Conservation (phyloP, 2,329 filamentous ascomycete species). For the Apiospora rasikravindrae region DNA sequence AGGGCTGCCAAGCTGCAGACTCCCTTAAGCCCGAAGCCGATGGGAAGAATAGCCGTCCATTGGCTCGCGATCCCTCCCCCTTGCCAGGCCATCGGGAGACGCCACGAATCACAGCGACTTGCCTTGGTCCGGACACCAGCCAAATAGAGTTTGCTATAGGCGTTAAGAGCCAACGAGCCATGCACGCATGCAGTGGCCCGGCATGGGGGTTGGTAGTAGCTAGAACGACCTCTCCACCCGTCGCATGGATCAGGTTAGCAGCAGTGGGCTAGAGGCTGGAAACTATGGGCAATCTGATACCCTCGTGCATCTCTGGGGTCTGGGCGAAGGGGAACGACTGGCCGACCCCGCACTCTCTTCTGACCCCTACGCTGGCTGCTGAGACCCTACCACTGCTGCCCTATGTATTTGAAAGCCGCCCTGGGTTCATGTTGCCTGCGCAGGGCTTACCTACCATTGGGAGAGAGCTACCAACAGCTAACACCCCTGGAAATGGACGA, state of each 20-base stretch:
- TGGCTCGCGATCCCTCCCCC: background rate
- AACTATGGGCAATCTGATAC: conserved; percentile 4
- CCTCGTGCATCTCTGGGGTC: conserved; percentile 10
- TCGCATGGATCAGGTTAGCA: background rate
- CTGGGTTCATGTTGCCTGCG: no score
- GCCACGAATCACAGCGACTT: background rate
- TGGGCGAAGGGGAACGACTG: conserved; percentile 4
- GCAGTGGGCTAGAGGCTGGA: background rate
- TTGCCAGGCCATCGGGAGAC: background rate
- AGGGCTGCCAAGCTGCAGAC: background rate
- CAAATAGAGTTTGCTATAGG: conserved; percentile 13
- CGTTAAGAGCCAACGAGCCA: background rate
- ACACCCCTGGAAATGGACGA: background rate
- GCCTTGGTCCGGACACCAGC: background rate
- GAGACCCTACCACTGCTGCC: background rate
- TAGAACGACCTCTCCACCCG: background rate
- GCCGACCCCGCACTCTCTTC: background rate
- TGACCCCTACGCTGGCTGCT: background rate
- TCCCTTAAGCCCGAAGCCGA: conserved; percentile 10
- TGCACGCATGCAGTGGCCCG: background rate
- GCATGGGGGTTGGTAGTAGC: background rate
- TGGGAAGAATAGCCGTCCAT: background rate
- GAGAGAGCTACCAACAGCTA: background rate
- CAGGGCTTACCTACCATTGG: no score
- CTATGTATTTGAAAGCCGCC: background rate